These are phyloP conservation scores for Cryphonectria radicalis DNA, from an alignment of 2,329 filamentous ascomycete species.

Conservation along the genomic window DNA sequence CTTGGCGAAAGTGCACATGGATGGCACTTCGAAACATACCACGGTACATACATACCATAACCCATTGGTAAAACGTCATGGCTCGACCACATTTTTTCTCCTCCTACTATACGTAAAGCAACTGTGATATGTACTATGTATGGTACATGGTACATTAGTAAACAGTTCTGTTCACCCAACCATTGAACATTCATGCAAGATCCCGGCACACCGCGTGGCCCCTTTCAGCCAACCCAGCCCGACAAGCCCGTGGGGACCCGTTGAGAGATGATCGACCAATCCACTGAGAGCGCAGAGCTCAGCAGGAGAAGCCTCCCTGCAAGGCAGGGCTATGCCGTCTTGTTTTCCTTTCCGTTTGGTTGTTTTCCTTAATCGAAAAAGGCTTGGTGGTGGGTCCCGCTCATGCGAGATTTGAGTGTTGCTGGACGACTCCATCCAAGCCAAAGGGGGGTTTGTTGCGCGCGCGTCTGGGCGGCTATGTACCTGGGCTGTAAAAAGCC, in stretches of 20 bases:
- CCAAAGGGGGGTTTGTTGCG: conserved; percentile 1
- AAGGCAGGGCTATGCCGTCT: neutral
- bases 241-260: neutral
- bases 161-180: neutral
- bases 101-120: no score
- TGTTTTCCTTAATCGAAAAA: neutral
- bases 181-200: neutral
- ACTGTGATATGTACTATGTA: neutral
- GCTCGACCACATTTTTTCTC: neutral
- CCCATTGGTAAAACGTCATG: neutral
- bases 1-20: neutral
- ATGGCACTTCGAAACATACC: neutral
- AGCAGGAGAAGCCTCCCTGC: neutral
- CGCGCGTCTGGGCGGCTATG: neutral
- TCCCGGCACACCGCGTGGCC: neutral
- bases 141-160: neutral
- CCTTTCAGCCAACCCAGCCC: neutral
- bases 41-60: no score
- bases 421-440: conserved; percentile 6
- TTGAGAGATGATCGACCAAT: conserved; percentile 5
- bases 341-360: neutral
- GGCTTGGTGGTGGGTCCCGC: neutral
- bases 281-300: neutral
- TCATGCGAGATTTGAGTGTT: conserved; percentile 18
- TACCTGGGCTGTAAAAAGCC: neutral